phyloP scores from a whole-genome alignment of 306 rosid species.

The Quercus cerris region DNA sequence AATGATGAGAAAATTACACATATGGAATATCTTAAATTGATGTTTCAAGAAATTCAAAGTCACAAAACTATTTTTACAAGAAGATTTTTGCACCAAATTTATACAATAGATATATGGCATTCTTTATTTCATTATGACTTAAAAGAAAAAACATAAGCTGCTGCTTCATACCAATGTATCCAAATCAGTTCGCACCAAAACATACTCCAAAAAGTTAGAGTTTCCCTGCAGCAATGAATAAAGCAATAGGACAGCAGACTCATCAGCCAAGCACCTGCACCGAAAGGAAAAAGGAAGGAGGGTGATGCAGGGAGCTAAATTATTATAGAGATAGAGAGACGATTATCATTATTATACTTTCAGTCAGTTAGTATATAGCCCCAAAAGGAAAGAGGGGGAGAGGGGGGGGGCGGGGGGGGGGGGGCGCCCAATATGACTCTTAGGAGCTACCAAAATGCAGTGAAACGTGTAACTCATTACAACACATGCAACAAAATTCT shows the following conservation, averaged over 20 bases:
- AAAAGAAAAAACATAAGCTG: conserved; percentile 23
- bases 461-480: background rate
- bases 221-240: conserved; percentile 96
- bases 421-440: background rate
- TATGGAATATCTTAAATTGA: conserved; percentile 14
- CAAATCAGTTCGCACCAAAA: conserved; percentile 96
- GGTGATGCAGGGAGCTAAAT: background rate
- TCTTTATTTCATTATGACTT: conserved; percentile 2
- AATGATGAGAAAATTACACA: conserved; percentile 4
- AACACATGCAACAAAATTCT: background rate
- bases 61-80: background rate
- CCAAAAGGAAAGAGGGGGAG: background rate
- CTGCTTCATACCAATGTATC: conserved; percentile 83
- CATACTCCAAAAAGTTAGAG: conserved; percentile 88
- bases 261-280: conserved; percentile 86
- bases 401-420: too few relatives aligned
- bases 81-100: conserved; percentile 15
- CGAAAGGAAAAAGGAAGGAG: conserved; percentile 3
- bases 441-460: background rate
- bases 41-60: conserved; percentile 9
- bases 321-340: background rate
- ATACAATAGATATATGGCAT: conserved; percentile 1
- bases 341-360: background rate
- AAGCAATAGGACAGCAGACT: conserved; percentile 87
- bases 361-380: too few relatives aligned